Evolutionary conservation across 345 rosid genomes (phyloP), one percentile per base, ranked within the genome.

Genomic region (Aurinia saxatilis): DNA sequence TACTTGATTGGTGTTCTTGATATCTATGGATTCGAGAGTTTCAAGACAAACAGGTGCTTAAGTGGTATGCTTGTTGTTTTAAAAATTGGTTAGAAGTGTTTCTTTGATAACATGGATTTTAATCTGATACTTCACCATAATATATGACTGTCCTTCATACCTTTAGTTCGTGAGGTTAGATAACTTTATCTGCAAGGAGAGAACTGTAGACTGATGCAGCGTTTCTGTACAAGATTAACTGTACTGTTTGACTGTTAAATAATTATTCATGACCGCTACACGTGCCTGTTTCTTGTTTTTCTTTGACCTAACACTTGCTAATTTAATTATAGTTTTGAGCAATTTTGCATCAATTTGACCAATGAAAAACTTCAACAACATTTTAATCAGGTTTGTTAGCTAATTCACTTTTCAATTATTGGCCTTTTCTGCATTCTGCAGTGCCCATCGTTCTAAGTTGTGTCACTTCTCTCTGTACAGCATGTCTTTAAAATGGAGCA

Each of bases 401-500:
- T n/a, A 50, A 60, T 38, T 13, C 31, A 10, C 53, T 63, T 17
- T 46, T 65, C 29, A 10, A 44, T 16, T 46, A 35, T 36, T 40
- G 14, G 60, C 48, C 33, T 25, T 53, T 65, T 81, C 48, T 76
- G 47, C 41, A 16, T 39, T 39, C 55, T 50, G 33, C 44, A 53
- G 40, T 38, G 25, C 65, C 65, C 31, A 4, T 75, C 10, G 34
- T 72, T 68, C 59, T 27, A 63, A 60, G 71, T 30, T 51, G 49
- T 44, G 68, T 68, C 57, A 53, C 46, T 55, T 72, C 36, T 68
- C 35, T 39, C 38, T 45, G 29, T 52, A 55, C 97, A 93, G 99
- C 99, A 93, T 57, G 99, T 93, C 65, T 93, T 93, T 77, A 93
- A 93, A 83, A 90, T 93, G 99, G 99, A 93, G 79, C 99, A 93